Evolutionary conservation across 1,139 yeast species (phyloP), one percentile per base, ranked within the genome.

Genomic region (Hansenula lynferdii): DNA sequence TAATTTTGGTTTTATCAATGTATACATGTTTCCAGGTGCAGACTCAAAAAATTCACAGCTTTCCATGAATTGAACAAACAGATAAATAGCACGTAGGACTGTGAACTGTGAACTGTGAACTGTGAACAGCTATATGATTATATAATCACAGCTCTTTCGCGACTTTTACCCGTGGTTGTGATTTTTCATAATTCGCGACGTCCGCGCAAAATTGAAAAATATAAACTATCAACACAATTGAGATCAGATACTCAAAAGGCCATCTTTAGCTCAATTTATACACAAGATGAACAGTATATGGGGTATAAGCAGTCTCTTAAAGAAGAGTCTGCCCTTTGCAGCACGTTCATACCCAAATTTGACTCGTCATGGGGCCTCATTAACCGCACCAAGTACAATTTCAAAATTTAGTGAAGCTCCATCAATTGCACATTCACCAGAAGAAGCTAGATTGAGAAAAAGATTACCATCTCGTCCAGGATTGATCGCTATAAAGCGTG

Each of bases 391-490:
- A 19, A 74, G 70, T 47, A 71, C 81, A 27, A 63, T 77, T 31
- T 73, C 81, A n/a, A 60, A 66, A 37, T 62, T 61, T 42, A 68
- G 79, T 1, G 42, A 54, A 10, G 68, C 75, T 2, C 69, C 76
- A 28, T 54, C 57, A 27, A 60, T 70, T 30, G 69, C 73, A 49
- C 86, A 80, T 57, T 69, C 82, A 3, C 71, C 75, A 38, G 80
- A 72, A 47, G 62, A 67, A 38, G 72, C 82, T 24, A 76, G 81
- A 53, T 62, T 67, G 41, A 75, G 96, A 58, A 81, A 78, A 59
- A 71, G 78, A 58, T 68, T 87, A 33, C 77, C 89, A 26, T 63
- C 66, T 31, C 78, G 98, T 61, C 81, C 96, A 7, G 98, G 98
- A 8, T 66, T 87, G 28, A 65, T 90, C 22, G 95, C 95, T 0